Evolutionary conservation across 176 grass and related monocot genomes (phyloP).

Genomic region (Leersia perrieri): DNA sequence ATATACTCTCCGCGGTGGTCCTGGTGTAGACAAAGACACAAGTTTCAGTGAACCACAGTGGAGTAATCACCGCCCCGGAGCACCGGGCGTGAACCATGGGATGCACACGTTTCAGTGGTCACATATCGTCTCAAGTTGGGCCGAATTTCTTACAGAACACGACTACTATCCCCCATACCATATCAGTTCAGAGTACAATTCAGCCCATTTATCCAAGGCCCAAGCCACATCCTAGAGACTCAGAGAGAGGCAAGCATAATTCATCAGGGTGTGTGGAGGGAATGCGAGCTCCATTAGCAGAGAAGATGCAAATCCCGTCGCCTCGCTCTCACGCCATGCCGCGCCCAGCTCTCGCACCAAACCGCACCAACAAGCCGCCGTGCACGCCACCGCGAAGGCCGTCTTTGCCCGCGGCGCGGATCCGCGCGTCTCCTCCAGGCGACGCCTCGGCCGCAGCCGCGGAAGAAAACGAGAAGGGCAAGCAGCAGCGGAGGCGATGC

Average conservation of each 20-base stretch:
- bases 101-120: too few species aligned
- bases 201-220: neutral
- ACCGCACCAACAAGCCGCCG: neutral
- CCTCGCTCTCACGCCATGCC: slow-evolving; percentile 2
- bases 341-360: neutral
- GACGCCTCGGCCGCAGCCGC: neutral
- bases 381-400: neutral
- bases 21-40: too few species aligned
- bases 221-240: neutral
- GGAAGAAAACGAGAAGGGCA: neutral
- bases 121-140: neutral
- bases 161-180: too few species aligned
- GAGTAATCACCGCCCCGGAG: too few species aligned
- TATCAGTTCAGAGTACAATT: too few species aligned
- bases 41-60: too few species aligned
- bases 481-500: slow-evolving; percentile 40
- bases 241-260: too few species aligned
- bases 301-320: neutral
- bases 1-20: too few species aligned
- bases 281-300: neutral
- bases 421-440: neutral
- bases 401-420: neutral
- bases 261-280: neutral
- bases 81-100: too few species aligned
- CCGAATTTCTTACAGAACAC: too few species aligned